Conservation (phyloP, 2,329 filamentous ascomycete genomes). For the Colletotrichum chrysophilum region DNA sequence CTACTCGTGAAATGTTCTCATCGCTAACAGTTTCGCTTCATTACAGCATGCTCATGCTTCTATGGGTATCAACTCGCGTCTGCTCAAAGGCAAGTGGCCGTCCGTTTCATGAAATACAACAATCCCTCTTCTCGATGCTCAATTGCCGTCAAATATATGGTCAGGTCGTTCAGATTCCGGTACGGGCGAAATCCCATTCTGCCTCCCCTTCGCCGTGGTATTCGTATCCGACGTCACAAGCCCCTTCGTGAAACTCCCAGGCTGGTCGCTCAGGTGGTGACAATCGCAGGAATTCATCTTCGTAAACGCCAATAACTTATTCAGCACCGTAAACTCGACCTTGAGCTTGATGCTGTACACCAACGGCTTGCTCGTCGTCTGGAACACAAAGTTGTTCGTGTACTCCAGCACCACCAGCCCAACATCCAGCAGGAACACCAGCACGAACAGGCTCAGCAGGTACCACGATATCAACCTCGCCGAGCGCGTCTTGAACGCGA, state of each 20-base stretch:
- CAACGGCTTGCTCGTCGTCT: slow-evolving; percentile 21
- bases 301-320: slow-evolving; percentile 24
- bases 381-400: slow-evolving; percentile 34
- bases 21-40: neutral
- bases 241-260: neutral
- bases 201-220: neutral
- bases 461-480: slow-evolving; percentile 40
- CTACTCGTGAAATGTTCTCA: neutral
- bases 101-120: neutral
- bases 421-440: slow-evolving; percentile 45
- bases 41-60: neutral
- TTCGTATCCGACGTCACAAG: neutral
- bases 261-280: neutral
- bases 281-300: slow-evolving; percentile 17
- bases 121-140: neutral
- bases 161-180: neutral
- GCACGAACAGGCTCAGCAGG: slow-evolving; percentile 39
- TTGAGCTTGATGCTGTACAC: slow-evolving; percentile 30
- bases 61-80: neutral
- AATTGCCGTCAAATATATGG: slow-evolving; percentile 6
- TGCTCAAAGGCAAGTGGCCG: neutral
- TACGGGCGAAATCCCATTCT: neutral
- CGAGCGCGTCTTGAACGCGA: slow-evolving; percentile 41
- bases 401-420: slow-evolving; percentile 41
- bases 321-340: slow-evolving; percentile 55